These are phyloP conservation scores for Colletotrichum chlorophyti DNA, from an alignment of 2,329 filamentous ascomycete species.

Conservation along the genomic window DNA sequence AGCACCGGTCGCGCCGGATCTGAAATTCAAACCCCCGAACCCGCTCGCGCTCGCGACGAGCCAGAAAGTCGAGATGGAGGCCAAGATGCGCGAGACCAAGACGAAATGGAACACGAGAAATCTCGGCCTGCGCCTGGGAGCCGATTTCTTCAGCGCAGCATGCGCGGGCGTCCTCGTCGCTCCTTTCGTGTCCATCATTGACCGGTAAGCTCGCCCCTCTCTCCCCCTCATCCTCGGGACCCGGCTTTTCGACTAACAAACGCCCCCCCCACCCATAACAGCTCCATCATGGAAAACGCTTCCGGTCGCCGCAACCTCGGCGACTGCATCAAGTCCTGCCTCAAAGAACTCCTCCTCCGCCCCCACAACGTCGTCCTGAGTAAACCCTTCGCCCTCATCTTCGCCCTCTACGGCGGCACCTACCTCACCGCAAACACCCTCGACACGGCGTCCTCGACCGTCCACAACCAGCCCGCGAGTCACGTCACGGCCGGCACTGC, in stretches of 20 bases:
- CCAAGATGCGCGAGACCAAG: slow-evolving; percentile 14
- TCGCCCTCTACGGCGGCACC: slow-evolving; percentile 83
- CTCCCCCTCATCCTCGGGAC: neutral
- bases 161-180: slow-evolving; percentile 79
- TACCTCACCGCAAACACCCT: slow-evolving; percentile 88
- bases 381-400: slow-evolving; percentile 73
- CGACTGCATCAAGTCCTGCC: slow-evolving; percentile 64
- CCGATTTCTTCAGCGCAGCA: slow-evolving; percentile 73
- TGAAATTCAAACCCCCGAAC: slow-evolving; percentile 35
- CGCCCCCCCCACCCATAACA: slow-evolving; percentile 37
- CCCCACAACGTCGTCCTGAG: slow-evolving; percentile 69
- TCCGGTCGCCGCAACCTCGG: slow-evolving; percentile 69
- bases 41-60: slow-evolving; percentile 39
- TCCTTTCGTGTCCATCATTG: slow-evolving; percentile 86
- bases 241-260: neutral
- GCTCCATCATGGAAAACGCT: slow-evolving; percentile 83
- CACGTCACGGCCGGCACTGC: slow-evolving; percentile 74
- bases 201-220: slow-evolving; percentile 62
- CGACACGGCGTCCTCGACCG: slow-evolving; percentile 78
- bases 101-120: slow-evolving; percentile 77
- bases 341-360: slow-evolving; percentile 61
- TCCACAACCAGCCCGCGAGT: slow-evolving; percentile 61
- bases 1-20: slow-evolving; percentile 16
- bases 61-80: slow-evolving; percentile 30
- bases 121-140: slow-evolving; percentile 68